phyloP scores from a whole-genome alignment of 345 rosid species.

The sweet orange (Citrus sinensis) region DNA sequence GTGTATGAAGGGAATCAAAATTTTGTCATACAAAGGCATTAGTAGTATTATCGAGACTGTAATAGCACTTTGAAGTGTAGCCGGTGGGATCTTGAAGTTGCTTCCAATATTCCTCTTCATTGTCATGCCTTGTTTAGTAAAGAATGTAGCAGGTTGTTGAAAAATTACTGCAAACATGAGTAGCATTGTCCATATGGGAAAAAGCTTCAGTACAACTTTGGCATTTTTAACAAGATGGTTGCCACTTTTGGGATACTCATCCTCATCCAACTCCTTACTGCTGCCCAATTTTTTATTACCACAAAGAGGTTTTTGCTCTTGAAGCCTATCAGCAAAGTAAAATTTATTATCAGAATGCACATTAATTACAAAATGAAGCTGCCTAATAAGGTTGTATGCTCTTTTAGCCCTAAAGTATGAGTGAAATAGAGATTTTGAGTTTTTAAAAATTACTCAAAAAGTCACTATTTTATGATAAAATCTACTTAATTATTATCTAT shows the following conservation, averaged over 20 bases:
- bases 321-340: slow-evolving; percentile 46
- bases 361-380: neutral
- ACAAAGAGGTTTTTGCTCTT: slow-evolving; percentile 69
- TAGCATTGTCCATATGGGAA: slow-evolving; percentile 92
- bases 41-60: slow-evolving; percentile 83
- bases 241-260: slow-evolving; percentile 18
- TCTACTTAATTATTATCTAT: too few species aligned
- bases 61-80: slow-evolving; percentile 84
- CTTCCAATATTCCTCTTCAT: slow-evolving; percentile 74
- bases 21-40: slow-evolving; percentile 73
- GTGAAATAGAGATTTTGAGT: too few species aligned
- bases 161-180: slow-evolving; percentile 87
- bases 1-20: slow-evolving; percentile 56
- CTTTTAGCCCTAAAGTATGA: too few species aligned
- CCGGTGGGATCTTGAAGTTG: slow-evolving; percentile 83
- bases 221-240: slow-evolving; percentile 33
- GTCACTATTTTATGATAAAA: too few species aligned
- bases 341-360: slow-evolving; percentile 3
- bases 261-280: slow-evolving; percentile 8
- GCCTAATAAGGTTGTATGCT: neutral
- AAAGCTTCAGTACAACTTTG: slow-evolving; percentile 45
- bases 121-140: slow-evolving; percentile 87
- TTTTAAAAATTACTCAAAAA: too few species aligned
- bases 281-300: slow-evolving; percentile 12
- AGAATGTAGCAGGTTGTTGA: slow-evolving; percentile 84